Evolutionary conservation across 2,329 filamentous ascomycete species (phyloP).

Genomic region (Pezicula neosporulosa): DNA sequence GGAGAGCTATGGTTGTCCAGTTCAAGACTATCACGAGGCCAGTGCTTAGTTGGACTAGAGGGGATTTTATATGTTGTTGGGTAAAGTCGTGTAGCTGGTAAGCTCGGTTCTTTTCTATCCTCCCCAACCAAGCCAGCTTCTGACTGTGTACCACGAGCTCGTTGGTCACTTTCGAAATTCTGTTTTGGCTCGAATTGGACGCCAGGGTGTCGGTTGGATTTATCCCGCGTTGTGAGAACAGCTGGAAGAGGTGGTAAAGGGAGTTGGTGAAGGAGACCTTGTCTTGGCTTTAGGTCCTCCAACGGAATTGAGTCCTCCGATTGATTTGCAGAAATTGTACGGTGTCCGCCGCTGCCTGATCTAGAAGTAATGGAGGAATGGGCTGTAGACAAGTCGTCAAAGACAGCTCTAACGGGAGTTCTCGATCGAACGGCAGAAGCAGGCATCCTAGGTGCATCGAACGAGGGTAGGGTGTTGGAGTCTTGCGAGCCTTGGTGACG

Average conservation of each 20-base stretch:
- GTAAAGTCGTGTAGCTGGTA: no score
- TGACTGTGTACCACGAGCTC: no score
- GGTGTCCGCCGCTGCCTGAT: constrained; percentile 11
- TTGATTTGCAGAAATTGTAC: constrained; percentile 3
- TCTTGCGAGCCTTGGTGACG: not conserved
- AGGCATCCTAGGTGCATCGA: not conserved
- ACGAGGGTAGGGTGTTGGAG: not conserved
- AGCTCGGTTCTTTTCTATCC: no score
- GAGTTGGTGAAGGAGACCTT: constrained; percentile 5
- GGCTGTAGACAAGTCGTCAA: constrained; percentile 23
- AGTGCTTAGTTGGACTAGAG: no score
- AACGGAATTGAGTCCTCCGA: constrained; percentile 15
- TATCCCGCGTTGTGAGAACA: not conserved
- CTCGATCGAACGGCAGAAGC: constrained; percentile 5
- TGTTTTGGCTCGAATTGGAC: not conserved
- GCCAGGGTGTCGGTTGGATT: not conserved
- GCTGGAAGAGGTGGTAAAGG: constrained; percentile 11
- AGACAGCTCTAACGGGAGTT: constrained; percentile 19
- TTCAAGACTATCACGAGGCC: no score
- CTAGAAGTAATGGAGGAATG: constrained; percentile 26
- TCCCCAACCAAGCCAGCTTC: no score
- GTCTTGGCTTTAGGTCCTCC: constrained; percentile 6
- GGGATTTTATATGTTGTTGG: no score
- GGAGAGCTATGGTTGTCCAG: no score
- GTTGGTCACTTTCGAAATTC: not conserved